Base-by-base conservation (phyloP, 164 flowering plant genomes). In the Cinnamomum chago region DNA sequence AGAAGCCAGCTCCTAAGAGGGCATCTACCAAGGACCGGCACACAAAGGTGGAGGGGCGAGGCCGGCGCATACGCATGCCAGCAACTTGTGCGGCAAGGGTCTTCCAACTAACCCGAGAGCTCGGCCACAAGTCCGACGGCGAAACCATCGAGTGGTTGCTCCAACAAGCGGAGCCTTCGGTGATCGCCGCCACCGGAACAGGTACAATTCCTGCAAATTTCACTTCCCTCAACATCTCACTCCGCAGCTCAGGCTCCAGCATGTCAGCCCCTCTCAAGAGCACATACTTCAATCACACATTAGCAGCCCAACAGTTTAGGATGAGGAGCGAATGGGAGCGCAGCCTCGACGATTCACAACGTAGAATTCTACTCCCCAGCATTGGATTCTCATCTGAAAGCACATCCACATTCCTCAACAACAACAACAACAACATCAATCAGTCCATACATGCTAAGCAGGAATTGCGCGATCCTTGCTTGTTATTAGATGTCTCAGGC, bases 51-150 rank as follows among this genome's bases (percentile, higher is more conserved):
- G 97, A 92, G 9, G 94, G 97, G 4, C 83, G 97, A 1, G 93
- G 97, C 58, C 91, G 97, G 23, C 84, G 97, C 71, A 92, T 92
- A 79, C 90, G 97, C 22, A 90, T 92, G 97, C 97, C 97, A 4
- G 94, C 92, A 5, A 71, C 89, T 0, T 92, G 94, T 28, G 97
- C 97, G 2, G 97, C 97, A n/a, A 75, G 97, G 76, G 92, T 91
- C 67, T 91, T 91, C 71, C 93, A 91, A 79, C 79, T 91, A 18
- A 91, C 95, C 2, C 35, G 86, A 24, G 96, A 90, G 72, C 83
- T 90, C 0, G 96, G 96, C 51, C 96, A 91, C 74, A 88, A 89
- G 72, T 86, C 93, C 22, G 96, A 91, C 50, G 96, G 96, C 0
- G 94, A 90, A 68, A 92, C 94, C 11, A 90, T 92, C 23, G 90